A percentile compares a stretch with the other conserved stretches of the same genome.
Conservation (phyloP, 2,329 filamentous ascomycete genomes). For the Cytospora schulzeri region DNA sequence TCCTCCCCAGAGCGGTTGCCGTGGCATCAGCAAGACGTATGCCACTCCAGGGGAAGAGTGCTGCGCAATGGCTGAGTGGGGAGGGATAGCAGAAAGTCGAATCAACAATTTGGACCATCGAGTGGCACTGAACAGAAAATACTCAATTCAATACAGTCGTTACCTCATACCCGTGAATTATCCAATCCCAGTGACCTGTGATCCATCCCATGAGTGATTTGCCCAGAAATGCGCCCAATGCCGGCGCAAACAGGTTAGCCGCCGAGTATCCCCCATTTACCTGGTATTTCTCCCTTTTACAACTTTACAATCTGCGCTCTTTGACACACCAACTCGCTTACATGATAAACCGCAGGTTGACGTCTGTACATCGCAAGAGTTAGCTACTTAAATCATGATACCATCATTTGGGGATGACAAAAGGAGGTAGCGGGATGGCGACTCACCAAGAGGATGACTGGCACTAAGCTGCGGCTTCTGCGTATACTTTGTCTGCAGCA, state of each 20-base stretch:
- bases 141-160: constrained; percentile 17
- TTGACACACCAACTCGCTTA: constrained; percentile 2
- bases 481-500: constrained; percentile 81
- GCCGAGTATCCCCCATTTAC: background rate
- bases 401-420: background rate
- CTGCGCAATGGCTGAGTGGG: background rate
- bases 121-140: background rate
- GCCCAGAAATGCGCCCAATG: background rate
- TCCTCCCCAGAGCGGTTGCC: constrained; percentile 4
- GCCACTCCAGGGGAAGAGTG: background rate
- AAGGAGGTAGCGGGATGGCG: too few species aligned
- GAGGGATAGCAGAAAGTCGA: background rate
- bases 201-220: background rate
- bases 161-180: constrained; percentile 11
- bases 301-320: background rate
- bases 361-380: constrained; percentile 13
- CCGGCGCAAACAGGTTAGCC: background rate
- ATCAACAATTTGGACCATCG: background rate
- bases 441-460: constrained; percentile 90
- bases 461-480: constrained; percentile 97
- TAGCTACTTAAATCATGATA: background rate
- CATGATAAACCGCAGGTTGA: constrained; percentile 27
- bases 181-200: background rate
- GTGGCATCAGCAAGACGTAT: background rate
- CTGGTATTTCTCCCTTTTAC: background rate